phyloP scores from a whole-genome alignment of 1,284 basidiomycete species.

The Pseudozyma hubeiensis region DNA sequence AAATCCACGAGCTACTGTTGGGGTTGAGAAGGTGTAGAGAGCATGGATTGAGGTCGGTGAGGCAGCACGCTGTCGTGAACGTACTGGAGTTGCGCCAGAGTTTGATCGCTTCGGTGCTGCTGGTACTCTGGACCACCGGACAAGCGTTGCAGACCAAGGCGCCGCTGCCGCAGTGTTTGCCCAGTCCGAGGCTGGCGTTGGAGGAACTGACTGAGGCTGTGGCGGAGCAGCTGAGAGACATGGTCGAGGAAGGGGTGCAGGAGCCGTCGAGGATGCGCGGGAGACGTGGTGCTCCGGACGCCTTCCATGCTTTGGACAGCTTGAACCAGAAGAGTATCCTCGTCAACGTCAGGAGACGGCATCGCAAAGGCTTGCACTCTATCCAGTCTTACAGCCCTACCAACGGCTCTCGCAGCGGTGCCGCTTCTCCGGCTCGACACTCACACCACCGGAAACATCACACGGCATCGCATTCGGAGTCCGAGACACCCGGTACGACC shows the following conservation, averaged over 20 bases:
- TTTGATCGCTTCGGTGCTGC: slow-evolving; percentile 70
- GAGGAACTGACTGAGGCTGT: slow-evolving; percentile 56
- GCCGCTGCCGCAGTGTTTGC: slow-evolving; percentile 71
- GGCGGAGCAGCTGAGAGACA: slow-evolving; percentile 32
- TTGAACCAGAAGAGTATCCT: slow-evolving; percentile 19
- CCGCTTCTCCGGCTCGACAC: slow-evolving; percentile 2
- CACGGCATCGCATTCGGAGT: slow-evolving; percentile 2
- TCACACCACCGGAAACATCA: not conserved
- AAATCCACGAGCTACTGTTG: slow-evolving; percentile 68
- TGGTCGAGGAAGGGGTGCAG: slow-evolving; percentile 9
- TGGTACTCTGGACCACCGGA: slow-evolving; percentile 70
- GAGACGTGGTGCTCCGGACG: slow-evolving; percentile 21
- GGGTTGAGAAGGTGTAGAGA: slow-evolving; percentile 70
- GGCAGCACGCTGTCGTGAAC: slow-evolving; percentile 70
- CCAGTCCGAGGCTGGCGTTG: slow-evolving; percentile 69
- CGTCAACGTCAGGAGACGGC: slow-evolving; percentile 22
- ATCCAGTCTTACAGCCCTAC: slow-evolving; percentile 28
- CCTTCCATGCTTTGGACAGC: slow-evolving; percentile 38
- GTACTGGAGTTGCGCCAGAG: slow-evolving; percentile 71
- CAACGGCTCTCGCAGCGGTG: slow-evolving; percentile 1
- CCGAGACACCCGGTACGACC: slow-evolving; percentile 14
- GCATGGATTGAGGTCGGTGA: slow-evolving; percentile 61
- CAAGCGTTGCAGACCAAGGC: slow-evolving; percentile 70
- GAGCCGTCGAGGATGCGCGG: not conserved
- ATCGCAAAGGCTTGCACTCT: slow-evolving; percentile 60